Evolutionary conservation across 345 rosid species (phyloP).

Genomic region (Citrus maxima): DNA sequence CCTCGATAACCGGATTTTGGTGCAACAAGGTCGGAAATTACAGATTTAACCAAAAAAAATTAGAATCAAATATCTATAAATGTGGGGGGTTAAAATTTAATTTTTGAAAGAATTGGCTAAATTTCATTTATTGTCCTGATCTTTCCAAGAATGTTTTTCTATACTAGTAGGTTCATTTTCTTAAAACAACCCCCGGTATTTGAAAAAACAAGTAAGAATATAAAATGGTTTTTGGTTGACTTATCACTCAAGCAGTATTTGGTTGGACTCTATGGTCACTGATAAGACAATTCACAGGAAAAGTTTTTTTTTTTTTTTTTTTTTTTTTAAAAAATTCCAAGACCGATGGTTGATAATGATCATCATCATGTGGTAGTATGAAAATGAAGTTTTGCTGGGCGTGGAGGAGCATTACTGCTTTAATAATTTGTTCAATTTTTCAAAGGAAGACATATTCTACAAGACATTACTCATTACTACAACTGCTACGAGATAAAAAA

Average conservation of each 20-base stretch:
- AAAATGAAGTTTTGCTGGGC: slow-evolving; percentile 6
- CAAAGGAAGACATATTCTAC: background rate
- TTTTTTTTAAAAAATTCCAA: too few relatives aligned
- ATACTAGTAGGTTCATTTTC: too few relatives aligned
- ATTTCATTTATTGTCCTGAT: background rate
- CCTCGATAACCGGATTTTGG: background rate
- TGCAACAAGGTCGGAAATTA: background rate
- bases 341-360: background rate
- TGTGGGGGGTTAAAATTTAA: background rate
- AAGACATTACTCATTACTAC: background rate
- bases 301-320: too few relatives aligned
- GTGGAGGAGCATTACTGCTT: background rate
- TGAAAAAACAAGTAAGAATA: background rate
- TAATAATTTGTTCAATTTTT: background rate
- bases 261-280: background rate
- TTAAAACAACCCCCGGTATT: too few relatives aligned
- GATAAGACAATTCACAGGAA: background rate
- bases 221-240: background rate
- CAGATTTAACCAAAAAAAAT: too few relatives aligned
- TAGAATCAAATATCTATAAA: background rate
- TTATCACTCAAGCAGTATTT: background rate
- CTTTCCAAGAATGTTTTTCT: background rate
- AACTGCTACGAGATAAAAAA: background rate
- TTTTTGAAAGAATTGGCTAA: too few relatives aligned
- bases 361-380: background rate